Evolutionary conservation across 176 grass and related monocot species (phyloP).

Genomic region (Lolium multiflorum): DNA sequence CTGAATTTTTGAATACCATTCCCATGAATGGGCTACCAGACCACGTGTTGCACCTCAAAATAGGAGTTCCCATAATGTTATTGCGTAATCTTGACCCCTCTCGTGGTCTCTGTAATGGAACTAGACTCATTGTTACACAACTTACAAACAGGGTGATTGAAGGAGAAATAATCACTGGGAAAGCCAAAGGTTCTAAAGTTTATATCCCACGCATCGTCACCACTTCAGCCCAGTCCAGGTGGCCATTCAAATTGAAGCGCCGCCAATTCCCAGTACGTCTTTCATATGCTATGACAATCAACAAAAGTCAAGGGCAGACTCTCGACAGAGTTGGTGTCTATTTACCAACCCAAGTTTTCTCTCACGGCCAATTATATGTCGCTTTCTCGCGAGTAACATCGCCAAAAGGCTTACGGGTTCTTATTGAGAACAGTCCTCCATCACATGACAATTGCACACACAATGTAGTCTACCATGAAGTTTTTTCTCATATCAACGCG

Average conservation of each 20-base stretch:
- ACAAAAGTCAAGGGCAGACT: too few species aligned
- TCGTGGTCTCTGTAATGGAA: constrained; percentile 4
- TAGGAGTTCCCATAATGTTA: constrained; percentile 16
- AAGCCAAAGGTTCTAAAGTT: background rate
- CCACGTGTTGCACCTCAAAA: background rate
- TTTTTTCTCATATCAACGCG: background rate
- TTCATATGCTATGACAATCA: too few species aligned
- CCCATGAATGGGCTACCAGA: background rate
- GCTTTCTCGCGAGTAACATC: constrained; percentile 40
- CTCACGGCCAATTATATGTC: constrained; percentile 33
- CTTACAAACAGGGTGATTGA: background rate
- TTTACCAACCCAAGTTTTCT: constrained; percentile 29
- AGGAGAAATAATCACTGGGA: constrained; percentile 6
- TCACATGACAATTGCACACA: background rate
- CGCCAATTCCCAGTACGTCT: background rate
- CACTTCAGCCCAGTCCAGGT: background rate
- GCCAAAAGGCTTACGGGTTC: background rate
- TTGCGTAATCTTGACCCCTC: background rate
- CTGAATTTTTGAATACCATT: constrained; percentile 5
- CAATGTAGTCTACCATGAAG: constrained; percentile 30
- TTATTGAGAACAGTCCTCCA: background rate
- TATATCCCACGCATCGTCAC: constrained; percentile 12
- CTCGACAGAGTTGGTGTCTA: too few species aligned
- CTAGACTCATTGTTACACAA: too few species aligned
- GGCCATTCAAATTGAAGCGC: constrained; percentile 30